Base-by-base conservation (phyloP, 257 asterid genomes). In the Solanum microdontum region DNA sequence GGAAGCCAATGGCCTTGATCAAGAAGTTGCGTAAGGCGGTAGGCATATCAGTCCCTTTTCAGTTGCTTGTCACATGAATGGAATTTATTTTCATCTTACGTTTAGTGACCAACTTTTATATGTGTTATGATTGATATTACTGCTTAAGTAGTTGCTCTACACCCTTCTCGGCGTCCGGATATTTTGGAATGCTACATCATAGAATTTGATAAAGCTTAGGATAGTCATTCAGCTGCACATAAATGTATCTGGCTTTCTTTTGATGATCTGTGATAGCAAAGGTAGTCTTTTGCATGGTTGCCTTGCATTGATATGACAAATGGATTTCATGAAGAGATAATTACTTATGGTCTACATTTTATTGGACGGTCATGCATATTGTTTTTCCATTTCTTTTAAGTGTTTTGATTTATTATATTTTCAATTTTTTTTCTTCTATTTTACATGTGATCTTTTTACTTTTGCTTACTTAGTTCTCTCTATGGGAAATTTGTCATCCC, bases 21-120 rank as follows among this genome's bases (percentile, higher is more conserved):
- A 90, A 90, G 91, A 90, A 90, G 89, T 86, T 90, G 58, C 91
- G 91, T 32, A 90, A 82, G 89, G 89, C 91, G 76, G 91, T 90
- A 86, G 33, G 90, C 66, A 23, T 62, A 8, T 24, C 32, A 14
- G 11, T 34, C 26, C 4, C 33, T 69, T n/a, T 70, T 87, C 17
- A 40, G 45, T 0, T 69, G n/a, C 58, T 76, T 76, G 21, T 19
- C 23, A 5, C 14, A 4, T 73, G 24, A 2, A 19, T 10, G 19
- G 28, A 33, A 33, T 19, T 73, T 73, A 33, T 76, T 39, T 37
- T 76, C 83, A 21, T 12, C 2, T 14, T 39, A 7, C 3, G 34
- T 76, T 17, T 43, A 39, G 32, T 39, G 13, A 39, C 34, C 60
- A n/a, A 76, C 11, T 24, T 11, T 12, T 76, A 76, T 39, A 6